Conservation (phyloP, 2,329 filamentous ascomycete genomes). For the Colletotrichum sp. region DNA sequence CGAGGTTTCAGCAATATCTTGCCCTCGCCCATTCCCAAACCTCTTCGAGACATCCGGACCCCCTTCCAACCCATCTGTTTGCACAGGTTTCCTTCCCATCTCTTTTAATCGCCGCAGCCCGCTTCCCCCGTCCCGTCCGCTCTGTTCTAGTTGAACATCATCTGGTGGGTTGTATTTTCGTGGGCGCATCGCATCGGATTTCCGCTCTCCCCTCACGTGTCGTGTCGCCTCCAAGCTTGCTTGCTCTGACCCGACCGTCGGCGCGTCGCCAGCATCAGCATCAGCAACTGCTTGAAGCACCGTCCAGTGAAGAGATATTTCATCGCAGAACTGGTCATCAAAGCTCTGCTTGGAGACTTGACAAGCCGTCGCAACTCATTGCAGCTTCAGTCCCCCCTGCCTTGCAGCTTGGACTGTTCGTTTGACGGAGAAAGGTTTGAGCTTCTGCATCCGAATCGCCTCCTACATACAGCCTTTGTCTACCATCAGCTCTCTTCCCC, state of each 20-base stretch:
- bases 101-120: constrained; percentile 14
- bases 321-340: constrained; percentile 7
- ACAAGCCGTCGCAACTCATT: constrained; percentile 12
- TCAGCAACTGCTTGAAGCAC: neutral
- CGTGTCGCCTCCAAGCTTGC: constrained; percentile 13
- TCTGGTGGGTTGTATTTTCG: constrained; percentile 13
- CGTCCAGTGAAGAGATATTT: neutral
- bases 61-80: constrained; percentile 21
- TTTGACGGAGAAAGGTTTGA: constrained; percentile 43
- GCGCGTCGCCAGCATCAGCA: constrained; percentile 9
- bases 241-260: constrained; percentile 4
- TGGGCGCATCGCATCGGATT: constrained; percentile 16
- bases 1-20: constrained; percentile 32
- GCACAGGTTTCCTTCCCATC: constrained; percentile 16
- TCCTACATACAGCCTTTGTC: constrained; percentile 26
- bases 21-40: constrained; percentile 28
- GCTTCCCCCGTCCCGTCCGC: neutral
- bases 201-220: constrained; percentile 15
- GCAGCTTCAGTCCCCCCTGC: constrained; percentile 13
- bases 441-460: constrained; percentile 37
- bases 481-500: constrained; percentile 18
- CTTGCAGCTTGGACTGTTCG: constrained; percentile 25
- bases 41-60: constrained; percentile 24
- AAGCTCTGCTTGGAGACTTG: constrained; percentile 23
- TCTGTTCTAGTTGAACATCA: neutral